Evolutionary conservation across 441 rosid genomes (phyloP), one percentile per base, ranked within the genome.

Genomic region (Corymbia calophylla): DNA sequence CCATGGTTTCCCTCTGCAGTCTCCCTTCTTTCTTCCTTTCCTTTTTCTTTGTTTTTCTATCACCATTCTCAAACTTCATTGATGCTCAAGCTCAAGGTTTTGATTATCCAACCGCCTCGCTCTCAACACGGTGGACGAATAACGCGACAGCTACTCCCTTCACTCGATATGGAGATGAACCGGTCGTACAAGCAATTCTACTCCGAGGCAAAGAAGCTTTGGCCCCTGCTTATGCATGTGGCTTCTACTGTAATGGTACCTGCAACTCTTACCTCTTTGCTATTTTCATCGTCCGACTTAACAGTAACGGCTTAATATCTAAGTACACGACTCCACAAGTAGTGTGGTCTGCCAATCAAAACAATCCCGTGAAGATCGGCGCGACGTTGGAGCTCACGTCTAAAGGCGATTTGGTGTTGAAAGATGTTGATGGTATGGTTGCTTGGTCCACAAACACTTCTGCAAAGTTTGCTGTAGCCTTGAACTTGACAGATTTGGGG

Each of bases 241-340:
- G 82, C 82, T 70, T 70, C 49, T 70, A 35, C 14, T 35, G 49
- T 6, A 6, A 35, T 10, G 48, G 27, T 70, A 10, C 19, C 27
- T 70, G 48, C 27, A 70, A 39, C 27, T 9, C 48, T 32, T 70
- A 39, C 27, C 81, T 70, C 48, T 70, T 70, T 21, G 82, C 49
- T 35, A 14, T 70, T 35, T 2, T 35, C 25, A 19, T 70, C 39
- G 0, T 51, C 56, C 0, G 1, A 47, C 13, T 1, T 49, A 0
- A 1, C 47, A 5, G 6, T 4, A 2, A 0, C 5, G 8, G 0
- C 0, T 32, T 4, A 0, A 4, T 9, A 3, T 18, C 0, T 7
- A 2, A 13, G 3, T 0, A 0, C 47, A 0, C 0, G 7, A 2
- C 0, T 68, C 81, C 81, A 35, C 14, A 2, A 70, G 81, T 70